These are phyloP conservation scores for Malus asiatica DNA, from an alignment of 306 rosid species.

Conservation along the genomic window DNA sequence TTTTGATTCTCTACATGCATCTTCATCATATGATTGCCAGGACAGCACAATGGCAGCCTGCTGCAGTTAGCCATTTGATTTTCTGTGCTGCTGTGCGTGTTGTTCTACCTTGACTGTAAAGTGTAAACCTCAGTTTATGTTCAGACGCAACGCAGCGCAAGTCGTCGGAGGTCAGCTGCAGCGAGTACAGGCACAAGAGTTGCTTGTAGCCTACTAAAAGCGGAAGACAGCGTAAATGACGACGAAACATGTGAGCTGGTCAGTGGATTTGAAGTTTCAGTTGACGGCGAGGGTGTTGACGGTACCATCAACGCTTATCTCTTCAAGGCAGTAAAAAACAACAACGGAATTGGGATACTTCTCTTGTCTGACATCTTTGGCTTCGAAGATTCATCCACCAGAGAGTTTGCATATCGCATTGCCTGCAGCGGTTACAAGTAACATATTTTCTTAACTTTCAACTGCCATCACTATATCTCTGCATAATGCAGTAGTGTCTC, in stretches of 20 bases:
- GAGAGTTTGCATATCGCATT: conserved; percentile 72
- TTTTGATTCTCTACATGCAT: no score
- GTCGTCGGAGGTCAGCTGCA: conserved; percentile 19
- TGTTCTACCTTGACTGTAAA: conserved; percentile 29
- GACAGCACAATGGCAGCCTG: no score
- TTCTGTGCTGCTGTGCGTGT: not conserved
- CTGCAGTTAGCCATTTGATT: no score
- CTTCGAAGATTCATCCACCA: conserved; percentile 58
- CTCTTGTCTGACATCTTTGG: conserved; percentile 70
- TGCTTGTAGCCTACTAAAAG: conserved; percentile 34
- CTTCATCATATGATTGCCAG: no score
- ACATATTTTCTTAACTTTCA: conserved; percentile 7
- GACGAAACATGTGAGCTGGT: conserved; percentile 76
- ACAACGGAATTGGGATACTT: conserved; percentile 63
- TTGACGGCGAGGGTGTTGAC: conserved; percentile 36
- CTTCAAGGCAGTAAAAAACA: conserved; percentile 73
- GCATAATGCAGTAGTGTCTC: no score
- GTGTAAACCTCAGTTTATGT: conserved; percentile 37
- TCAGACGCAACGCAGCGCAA: conserved; percentile 33
- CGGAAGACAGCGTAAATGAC: conserved; percentile 39
- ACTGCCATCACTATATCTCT: not conserved
- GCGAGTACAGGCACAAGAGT: conserved; percentile 24
- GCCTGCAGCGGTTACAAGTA: conserved; percentile 90
- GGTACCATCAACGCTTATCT: conserved; percentile 52
- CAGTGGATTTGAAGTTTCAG: conserved; percentile 59